Base-by-base conservation (phyloP, 805 yeast genomes). In the Metschnikowia shivogae region DNA sequence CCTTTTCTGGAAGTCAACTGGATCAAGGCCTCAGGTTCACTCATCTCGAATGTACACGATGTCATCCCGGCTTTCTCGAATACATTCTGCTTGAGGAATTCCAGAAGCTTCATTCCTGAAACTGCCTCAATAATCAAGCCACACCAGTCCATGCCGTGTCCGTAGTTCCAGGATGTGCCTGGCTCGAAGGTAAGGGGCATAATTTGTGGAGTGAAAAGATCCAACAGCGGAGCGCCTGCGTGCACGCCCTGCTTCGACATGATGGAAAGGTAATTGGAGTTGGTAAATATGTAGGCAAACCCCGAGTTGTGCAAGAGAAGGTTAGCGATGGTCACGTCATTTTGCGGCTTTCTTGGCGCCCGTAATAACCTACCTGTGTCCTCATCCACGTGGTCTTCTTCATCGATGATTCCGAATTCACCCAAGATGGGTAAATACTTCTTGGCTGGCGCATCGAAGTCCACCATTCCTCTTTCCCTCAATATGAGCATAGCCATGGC, bases 121-220 rank as follows among this genome's bases (percentile, higher is more conserved):
- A 71, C 50, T 14, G 56, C 60, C 47, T 68, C 64, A 20, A 71
- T 55, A 5, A 70, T 49, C 22, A 65, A 51, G 4, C 76, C 76
- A 5, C 65, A 59, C 68, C 72, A 66, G 48, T 71, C 76, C 22
- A 55, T 52, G 33, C 62, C 59, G 43, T 63, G 65, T 7, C 76
- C 75, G 47, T 71, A 71, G 34, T 49, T 48, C 61, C 67, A 71
- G 17, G 55, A 44, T 1, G 69, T 47, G 2, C 75, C 76, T 4
- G 76, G 76, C 47, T 71, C 74, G 42, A 53, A 51, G 5, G 55
- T 24, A 27, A 57, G 47, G 1, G 55, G 57, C 49, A 58, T 60
- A 31, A 56, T 61, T 8, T 57, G 58, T 4, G 59, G 56, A 1
- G 49, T 44, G 50, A 66, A 66, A 13, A 62, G 52, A 11, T 55